Evolutionary conservation across 148 eudicot genomes (phyloP).

Genomic region (Fagopyrum tataricum): DNA sequence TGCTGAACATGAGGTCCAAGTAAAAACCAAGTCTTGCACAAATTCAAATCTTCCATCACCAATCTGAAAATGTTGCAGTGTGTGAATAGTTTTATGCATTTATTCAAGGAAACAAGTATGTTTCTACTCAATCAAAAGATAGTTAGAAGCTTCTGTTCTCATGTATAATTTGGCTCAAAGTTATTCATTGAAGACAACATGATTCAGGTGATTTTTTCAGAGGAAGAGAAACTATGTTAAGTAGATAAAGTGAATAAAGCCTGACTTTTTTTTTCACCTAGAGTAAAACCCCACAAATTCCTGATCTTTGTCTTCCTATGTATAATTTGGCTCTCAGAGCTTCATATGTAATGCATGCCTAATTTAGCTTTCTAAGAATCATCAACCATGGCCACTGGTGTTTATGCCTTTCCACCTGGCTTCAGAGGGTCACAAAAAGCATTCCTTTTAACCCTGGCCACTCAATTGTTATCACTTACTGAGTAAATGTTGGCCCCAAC

Average conservation of each 20-base stretch:
- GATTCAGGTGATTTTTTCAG: neutral
- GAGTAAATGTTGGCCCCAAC: neutral
- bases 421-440: neutral
- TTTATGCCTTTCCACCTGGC: conserved; percentile 7
- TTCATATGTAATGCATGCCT: neutral
- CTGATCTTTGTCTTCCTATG: neutral
- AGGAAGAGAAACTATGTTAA: conserved; percentile 5
- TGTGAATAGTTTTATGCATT: neutral
- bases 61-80: neutral
- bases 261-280: neutral
- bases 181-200: neutral
- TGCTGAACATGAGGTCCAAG: neutral
- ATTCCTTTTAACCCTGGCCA: conserved; percentile 8
- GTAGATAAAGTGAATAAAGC: neutral
- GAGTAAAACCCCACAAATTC: neutral
- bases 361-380: too few species aligned
- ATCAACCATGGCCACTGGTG: neutral
- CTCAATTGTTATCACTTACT: conserved; percentile 3
- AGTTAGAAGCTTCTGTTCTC: neutral
- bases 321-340: neutral
- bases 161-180: neutral
- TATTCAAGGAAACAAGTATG: neutral
- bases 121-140: neutral
- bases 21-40: neutral
- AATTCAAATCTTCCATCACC: neutral